These are phyloP conservation scores for Cerrena zonata DNA, from an alignment of 1,284 basidiomycete species.

Conservation along the genomic window DNA sequence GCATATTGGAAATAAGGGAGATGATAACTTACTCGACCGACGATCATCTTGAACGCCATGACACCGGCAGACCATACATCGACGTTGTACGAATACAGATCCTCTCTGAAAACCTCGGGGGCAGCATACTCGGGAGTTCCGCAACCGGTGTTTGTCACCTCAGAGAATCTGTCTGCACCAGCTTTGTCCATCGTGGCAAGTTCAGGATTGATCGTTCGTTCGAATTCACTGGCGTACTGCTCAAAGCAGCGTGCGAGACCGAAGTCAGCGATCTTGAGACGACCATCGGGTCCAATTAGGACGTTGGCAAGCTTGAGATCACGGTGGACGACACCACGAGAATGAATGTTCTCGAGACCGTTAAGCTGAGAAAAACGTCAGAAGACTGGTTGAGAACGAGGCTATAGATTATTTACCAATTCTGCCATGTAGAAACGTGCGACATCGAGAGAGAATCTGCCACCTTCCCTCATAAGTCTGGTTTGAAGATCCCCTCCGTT, in stretches of 20 bases:
- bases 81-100: slow-evolving; percentile 60
- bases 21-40: slow-evolving; percentile 35
- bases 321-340: slow-evolving; percentile 16
- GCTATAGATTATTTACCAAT: too few species aligned
- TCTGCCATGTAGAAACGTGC: too few species aligned
- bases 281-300: slow-evolving; percentile 53
- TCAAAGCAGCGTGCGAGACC: slow-evolving; percentile 29
- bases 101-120: slow-evolving; percentile 61
- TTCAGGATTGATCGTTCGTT: background rate
- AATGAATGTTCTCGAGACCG: slow-evolving; percentile 5
- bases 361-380: background rate
- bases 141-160: slow-evolving; percentile 49
- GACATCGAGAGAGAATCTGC: too few species aligned
- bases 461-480: too few species aligned
- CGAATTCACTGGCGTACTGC: slow-evolving; percentile 21
- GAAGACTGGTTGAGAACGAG: too few species aligned
- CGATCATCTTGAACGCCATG: slow-evolving; percentile 54
- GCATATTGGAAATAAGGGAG: too few species aligned
- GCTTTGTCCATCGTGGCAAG: too few species aligned
- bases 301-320: slow-evolving; percentile 62
- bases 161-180: background rate
- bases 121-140: slow-evolving; percentile 59
- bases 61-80: slow-evolving; percentile 62
- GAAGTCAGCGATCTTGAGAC: slow-evolving; percentile 47
- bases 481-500: too few species aligned